Conservation (phyloP, 176 grass and related monocot species). For the Hordeum marinum region DNA sequence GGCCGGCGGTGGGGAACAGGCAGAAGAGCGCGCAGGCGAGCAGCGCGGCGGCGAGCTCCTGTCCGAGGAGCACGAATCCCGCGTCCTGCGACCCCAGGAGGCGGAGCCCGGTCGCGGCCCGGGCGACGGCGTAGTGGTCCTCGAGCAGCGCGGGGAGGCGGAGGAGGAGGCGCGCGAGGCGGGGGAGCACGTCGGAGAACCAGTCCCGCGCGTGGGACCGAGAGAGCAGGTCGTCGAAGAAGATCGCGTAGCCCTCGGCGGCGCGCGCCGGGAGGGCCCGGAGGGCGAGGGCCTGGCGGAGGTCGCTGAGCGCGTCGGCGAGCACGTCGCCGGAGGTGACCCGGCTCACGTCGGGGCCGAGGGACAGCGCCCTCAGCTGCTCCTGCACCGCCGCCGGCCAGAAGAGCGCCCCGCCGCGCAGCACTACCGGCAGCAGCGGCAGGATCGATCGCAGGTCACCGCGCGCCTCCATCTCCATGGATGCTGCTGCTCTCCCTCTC, state of each 20-base stretch:
- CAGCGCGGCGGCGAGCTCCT: conserved; percentile 74
- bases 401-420: conserved; percentile 41
- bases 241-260: conserved; percentile 54
- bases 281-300: conserved; percentile 55
- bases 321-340: conserved; percentile 77
- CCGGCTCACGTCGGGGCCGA: conserved; percentile 76
- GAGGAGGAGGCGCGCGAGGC: conserved; percentile 61
- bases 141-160: conserved; percentile 72
- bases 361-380: conserved; percentile 48
- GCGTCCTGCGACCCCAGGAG: conserved; percentile 50
- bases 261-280: conserved; percentile 20
- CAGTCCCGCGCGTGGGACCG: conserved; percentile 55
- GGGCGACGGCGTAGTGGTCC: conserved; percentile 52
- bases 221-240: conserved; percentile 79
- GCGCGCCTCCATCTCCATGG: conserved; percentile 28
- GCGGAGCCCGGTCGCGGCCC: conserved; percentile 44
- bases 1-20: conserved; percentile 67
- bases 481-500: neutral
- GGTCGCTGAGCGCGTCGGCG: conserved; percentile 69
- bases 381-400: conserved; percentile 69
- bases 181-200: conserved; percentile 61
- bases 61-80: conserved; percentile 51
- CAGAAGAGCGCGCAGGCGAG: conserved; percentile 88
- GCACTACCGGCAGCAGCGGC: conserved; percentile 60
- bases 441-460: conserved; percentile 52